Evolutionary conservation across 495 filamentous ascomycete species (phyloP), one percentile per base, ranked within the genome.

Genomic region (Neurospora intermedia): DNA sequence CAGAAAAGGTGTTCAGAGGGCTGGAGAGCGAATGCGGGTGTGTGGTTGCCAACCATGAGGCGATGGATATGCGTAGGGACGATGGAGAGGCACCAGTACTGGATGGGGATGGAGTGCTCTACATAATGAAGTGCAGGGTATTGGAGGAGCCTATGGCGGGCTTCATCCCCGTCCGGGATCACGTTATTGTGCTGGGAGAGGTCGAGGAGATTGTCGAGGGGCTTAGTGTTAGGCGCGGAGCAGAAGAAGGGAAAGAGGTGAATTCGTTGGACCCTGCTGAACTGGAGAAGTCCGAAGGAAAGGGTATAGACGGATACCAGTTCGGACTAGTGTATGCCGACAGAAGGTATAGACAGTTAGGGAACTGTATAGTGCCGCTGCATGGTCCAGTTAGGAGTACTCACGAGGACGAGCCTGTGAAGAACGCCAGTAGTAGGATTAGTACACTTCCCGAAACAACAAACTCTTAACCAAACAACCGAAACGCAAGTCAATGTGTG

Each of bases 161-260:
- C 45, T 59, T 85, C 43, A 73, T 89, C 10, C 71, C 62, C 39
- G 85, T 89, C 8, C 78, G 81, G 7, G 86, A 89, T 73, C 87
- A 90, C 78, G 82, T 85, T 31, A 84, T 91, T 71, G 83, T 88
- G 40, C 75, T 89, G 41, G 88, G 86, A n/a, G 83, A 86, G 73
- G 87, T 89, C 35, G 4, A 77, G 43, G 81, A 83, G 46, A 81
- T 86, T 46, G 43, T 83, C 11, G 78, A 82, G 38, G 81, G 78
- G 16, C 42, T 71, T 6, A 72, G 72, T 48, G 73, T 71, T 16
- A 48, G 46, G 27, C 27, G 54, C 54, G 48, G 43, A 46, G 62
- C 73, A 16, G 45, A 69, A 10, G 69, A 40, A 20, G 59, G 15
- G 4, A 69, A 40, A 20, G 38, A 69, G 70, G 54, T 4, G 11